Percentiles rank a stretch among this genome's conserved stretches.
Evolutionary conservation across 371 early-diverging fungal species (phyloP).

Genomic region (Rhizopus arrhizus): DNA sequence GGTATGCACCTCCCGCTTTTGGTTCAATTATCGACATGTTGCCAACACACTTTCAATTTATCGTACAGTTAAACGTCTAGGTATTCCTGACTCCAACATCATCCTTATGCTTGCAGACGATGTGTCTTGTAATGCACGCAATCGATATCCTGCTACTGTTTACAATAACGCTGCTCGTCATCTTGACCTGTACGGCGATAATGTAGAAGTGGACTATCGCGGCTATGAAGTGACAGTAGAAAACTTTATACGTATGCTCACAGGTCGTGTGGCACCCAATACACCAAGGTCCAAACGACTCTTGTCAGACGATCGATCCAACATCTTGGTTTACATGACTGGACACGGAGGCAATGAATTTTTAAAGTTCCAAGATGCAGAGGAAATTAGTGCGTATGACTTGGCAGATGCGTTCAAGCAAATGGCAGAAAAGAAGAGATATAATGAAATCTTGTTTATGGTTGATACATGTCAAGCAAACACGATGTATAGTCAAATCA

Average conservation of each 20-base stretch:
- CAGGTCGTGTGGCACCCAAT: constrained; percentile 77
- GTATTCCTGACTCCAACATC: constrained; percentile 97
- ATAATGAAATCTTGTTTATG: constrained; percentile 95
- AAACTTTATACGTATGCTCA: constrained; percentile 92
- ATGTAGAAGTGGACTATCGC: constrained; percentile 96
- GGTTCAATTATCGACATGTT: constrained; percentile 97
- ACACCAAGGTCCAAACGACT: constrained; percentile 91
- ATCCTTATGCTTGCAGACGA: constrained; percentile 98
- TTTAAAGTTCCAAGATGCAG: constrained; percentile 95
- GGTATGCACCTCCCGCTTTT: constrained; percentile 96
- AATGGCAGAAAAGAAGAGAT: constrained; percentile 93
- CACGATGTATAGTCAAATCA: constrained; percentile 88
- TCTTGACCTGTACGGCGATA: constrained; percentile 90
- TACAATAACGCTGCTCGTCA: constrained; percentile 83
- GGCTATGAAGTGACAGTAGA: constrained; percentile 98
- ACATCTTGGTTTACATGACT: constrained; percentile 95
- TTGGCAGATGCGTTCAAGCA: constrained; percentile 94
- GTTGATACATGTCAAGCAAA: constrained; percentile 98
- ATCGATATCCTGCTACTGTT: constrained; percentile 89
- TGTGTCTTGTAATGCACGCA: constrained; percentile 95
- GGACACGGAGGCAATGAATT: constrained; percentile 98
- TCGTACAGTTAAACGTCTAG: constrained; percentile 95
- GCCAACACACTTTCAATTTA: constrained; percentile 96
- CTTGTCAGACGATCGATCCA: constrained; percentile 90
- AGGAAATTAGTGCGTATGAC: constrained; percentile 93